Conservation (phyloP, 768 basidiomycete species). For the Agrocybe praecox region DNA sequence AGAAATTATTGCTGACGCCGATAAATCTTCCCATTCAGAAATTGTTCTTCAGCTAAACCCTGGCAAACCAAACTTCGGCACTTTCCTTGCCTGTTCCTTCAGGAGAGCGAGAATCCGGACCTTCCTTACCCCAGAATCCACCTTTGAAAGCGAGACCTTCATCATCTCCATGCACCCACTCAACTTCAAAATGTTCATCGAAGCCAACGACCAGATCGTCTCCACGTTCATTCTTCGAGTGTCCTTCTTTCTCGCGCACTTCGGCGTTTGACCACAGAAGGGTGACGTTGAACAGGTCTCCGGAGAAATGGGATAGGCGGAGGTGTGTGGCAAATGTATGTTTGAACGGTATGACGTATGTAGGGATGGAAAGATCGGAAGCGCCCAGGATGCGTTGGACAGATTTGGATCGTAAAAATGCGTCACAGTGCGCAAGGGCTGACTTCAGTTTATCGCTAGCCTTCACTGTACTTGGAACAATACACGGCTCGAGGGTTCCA, state of each 20-base stretch:
- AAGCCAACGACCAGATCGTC: conserved; percentile 37
- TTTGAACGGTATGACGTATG: conserved; percentile 35
- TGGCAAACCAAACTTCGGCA: conserved; percentile 42
- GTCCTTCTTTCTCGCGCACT: conserved; percentile 27
- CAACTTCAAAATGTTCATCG: conserved; percentile 37
- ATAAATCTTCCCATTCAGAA: too few species aligned
- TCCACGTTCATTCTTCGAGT: conserved; percentile 1
- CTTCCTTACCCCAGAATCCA: conserved; percentile 43
- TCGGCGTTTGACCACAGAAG: conserved; percentile 38
- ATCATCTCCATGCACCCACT: conserved; percentile 36
- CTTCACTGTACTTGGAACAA: conserved; percentile 20
- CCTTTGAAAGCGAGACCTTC: conserved; percentile 41
- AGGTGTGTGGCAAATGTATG: conserved; percentile 39
- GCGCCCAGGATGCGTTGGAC: conserved; percentile 31
- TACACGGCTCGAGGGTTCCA: conserved; percentile 34
- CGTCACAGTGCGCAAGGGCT: conserved; percentile 18
- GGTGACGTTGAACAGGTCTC: conserved; percentile 40
- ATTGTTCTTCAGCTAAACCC: too few species aligned
- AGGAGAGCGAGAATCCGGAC: conserved; percentile 29
- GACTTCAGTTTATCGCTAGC: neutral
- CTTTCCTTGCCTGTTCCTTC: conserved; percentile 31
- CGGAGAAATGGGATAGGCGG: conserved; percentile 36
- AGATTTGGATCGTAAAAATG: conserved; percentile 22
- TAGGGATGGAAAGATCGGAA: conserved; percentile 28
- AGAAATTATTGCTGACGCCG: too few species aligned